Percentiles rank a stretch among this genome's conserved stretches.
Conservation (phyloP, 129 eudicot genomes). For the Artemisia argyi region DNA sequence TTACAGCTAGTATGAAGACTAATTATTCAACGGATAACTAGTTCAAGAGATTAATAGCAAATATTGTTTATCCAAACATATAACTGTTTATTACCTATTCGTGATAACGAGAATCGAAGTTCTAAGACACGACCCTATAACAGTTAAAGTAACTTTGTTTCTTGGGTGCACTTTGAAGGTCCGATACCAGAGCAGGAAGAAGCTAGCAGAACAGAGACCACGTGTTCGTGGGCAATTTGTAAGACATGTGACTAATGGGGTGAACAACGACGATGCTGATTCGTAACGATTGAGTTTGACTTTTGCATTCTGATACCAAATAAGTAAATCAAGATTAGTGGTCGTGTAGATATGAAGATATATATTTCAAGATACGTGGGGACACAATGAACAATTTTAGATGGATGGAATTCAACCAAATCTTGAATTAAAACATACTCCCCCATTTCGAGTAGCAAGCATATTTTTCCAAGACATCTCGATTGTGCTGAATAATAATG, state of each 20-base stretch:
- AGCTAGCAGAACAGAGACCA: conserved; percentile 80
- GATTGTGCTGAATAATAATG: conserved; percentile 21
- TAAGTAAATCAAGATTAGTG: conserved; percentile 40
- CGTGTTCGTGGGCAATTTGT: conserved; percentile 79
- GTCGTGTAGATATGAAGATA: conserved; percentile 36
- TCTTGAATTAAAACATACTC: conserved; percentile 27
- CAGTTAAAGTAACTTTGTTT: not conserved
- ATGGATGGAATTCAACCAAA: conserved; percentile 31
- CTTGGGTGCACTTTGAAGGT: conserved; percentile 35
- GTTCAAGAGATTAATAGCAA: not conserved
- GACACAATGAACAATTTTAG: conserved; percentile 27
- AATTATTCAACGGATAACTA: not conserved
- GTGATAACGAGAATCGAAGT: not conserved
- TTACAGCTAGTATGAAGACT: not conserved
- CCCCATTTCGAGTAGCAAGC: conserved; percentile 20
- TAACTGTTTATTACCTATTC: not conserved
- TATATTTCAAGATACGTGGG: conserved; percentile 31
- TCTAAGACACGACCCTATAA: not conserved
- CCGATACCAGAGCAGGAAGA: conserved; percentile 75
- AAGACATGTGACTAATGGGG: conserved; percentile 49
- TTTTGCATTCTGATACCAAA: conserved; percentile 16
- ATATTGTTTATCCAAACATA: not conserved
- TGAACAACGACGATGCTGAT: conserved; percentile 47
- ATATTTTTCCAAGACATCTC: conserved; percentile 20
- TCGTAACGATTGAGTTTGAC: conserved; percentile 39